Percentiles rank a stretch among this genome's conserved stretches.
phyloP scores from a whole-genome alignment of 768 basidiomycete species.

The Pholiota molesta region DNA sequence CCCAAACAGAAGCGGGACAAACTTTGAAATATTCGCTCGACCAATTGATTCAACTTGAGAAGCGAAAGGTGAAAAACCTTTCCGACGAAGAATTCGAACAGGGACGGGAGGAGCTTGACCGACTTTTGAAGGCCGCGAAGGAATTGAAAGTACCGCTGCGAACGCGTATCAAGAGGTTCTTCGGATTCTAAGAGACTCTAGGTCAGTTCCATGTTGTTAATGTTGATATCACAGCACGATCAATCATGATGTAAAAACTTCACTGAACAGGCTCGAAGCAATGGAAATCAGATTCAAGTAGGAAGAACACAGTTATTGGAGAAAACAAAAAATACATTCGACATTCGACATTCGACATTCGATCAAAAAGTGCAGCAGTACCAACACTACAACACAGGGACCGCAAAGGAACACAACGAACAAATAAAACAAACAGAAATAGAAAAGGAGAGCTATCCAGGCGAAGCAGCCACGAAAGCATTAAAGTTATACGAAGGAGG shows the following conservation, averaged over 20 bases:
- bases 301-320: too few species aligned
- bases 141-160: background rate
- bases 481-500: slow-evolving; percentile 66
- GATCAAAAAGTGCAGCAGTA: too few species aligned
- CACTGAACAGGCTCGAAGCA: too few species aligned
- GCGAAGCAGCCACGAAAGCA: slow-evolving; percentile 49
- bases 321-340: too few species aligned
- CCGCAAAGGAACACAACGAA: too few species aligned
- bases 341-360: too few species aligned
- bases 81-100: background rate
- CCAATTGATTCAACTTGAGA: background rate
- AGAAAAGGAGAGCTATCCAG: slow-evolving; percentile 6
- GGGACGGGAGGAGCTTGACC: background rate
- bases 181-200: too few species aligned
- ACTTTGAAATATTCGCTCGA: background rate
- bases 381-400: too few species aligned
- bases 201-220: background rate
- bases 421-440: too few species aligned
- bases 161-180: background rate
- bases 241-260: too few species aligned
- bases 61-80: background rate
- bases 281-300: too few species aligned
- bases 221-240: background rate
- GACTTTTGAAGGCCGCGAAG: background rate
- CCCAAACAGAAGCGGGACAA: background rate